A percentile compares a stretch with the other conserved stretches of the same genome.
Evolutionary conservation across 106 monocot species (phyloP).

Genomic region (Dendrobium catenatum): DNA sequence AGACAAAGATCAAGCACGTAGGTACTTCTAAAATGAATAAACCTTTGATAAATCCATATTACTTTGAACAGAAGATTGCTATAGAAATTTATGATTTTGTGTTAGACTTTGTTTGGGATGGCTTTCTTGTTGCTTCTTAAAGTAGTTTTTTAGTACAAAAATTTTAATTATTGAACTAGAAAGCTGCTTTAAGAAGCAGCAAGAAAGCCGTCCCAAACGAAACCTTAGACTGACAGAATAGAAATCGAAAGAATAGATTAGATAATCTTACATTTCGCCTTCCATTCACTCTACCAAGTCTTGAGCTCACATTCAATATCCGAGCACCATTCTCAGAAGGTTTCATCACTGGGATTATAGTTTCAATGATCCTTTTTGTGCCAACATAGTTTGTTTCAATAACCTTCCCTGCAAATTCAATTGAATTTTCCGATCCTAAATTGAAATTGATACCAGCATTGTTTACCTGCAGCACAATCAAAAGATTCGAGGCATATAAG

Average conservation of each 20-base stretch:
- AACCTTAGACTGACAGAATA: background rate
- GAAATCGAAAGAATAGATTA: background rate
- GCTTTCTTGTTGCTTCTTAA: no score
- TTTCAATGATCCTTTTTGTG: constrained; percentile 62
- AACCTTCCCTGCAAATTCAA: constrained; percentile 69
- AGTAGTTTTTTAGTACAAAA: no score
- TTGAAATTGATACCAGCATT: constrained; percentile 94
- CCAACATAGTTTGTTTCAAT: constrained; percentile 77
- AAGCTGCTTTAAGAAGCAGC: no score
- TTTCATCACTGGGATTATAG: constrained; percentile 72
- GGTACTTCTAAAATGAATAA: background rate
- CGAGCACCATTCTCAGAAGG: constrained; percentile 62
- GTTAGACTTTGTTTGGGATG: no score
- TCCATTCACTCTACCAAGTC: constrained; percentile 75
- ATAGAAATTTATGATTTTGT: no score
- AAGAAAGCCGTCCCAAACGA: no score
- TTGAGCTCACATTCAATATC: constrained; percentile 88
- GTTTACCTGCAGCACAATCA: constrained; percentile 52
- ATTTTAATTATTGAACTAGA: no score
- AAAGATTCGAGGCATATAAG: background rate
- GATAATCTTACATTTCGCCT: constrained; percentile 64
- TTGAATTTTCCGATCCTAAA: constrained; percentile 61
- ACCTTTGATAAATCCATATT: background rate
- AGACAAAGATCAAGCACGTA: background rate
- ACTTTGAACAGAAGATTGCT: no score